Evolutionary conservation across 2,329 filamentous ascomycete species (phyloP), one percentile per base, ranked within the genome.

Genomic region (Fonsecaea monophora): DNA sequence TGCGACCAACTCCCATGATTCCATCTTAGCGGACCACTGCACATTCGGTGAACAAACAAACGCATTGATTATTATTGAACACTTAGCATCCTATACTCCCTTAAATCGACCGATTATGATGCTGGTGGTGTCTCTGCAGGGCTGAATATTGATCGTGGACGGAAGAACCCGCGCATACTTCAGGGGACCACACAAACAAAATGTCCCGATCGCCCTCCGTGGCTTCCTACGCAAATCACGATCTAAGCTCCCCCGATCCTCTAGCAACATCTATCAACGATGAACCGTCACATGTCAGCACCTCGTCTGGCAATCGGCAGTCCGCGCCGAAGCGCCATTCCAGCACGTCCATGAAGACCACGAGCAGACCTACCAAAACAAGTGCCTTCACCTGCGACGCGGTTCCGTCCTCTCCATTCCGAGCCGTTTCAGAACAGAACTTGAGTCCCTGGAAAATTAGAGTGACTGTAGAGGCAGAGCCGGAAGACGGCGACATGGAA

Each of bases 361-460:
- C 37, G 34, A 32, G 25, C 18, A 64, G 42, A 58, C 18, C 55
- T 53, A 25, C 66, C 32, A 60, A 21, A 54, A n/a, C 67, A 48
- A 62, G n/a, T 32, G 37, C 42, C 32, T 60, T 60, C 25, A 48
- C 53, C n/a, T 57, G 21, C 21, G 64, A 62, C 45, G 30, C 48
- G 25, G 42, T 61, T 35, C 40, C 64, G 12, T 65, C 64, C 35
- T 64, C 65, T 12, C 62, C 67, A 2, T 69, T 68, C 56, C 61
- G 62, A 30, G 35, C 66, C 38, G 60, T 72, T 8, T 68, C 66
- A 1, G 66, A 73, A 62, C 80, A 80, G 73, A 72, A 64, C 38
- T 72, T 79, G 13, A 83, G 80, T 69, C 81, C 81, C 34, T 82
- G 81, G 81, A 78, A 80, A 63, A 82, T 83, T 65, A 77, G 79